Percentiles rank a stretch among this genome's conserved stretches.
These are phyloP conservation scores for Entophlyctis luteolus DNA, from an alignment of 192 early-diverging fungal genomes.

Conservation along the genomic window DNA sequence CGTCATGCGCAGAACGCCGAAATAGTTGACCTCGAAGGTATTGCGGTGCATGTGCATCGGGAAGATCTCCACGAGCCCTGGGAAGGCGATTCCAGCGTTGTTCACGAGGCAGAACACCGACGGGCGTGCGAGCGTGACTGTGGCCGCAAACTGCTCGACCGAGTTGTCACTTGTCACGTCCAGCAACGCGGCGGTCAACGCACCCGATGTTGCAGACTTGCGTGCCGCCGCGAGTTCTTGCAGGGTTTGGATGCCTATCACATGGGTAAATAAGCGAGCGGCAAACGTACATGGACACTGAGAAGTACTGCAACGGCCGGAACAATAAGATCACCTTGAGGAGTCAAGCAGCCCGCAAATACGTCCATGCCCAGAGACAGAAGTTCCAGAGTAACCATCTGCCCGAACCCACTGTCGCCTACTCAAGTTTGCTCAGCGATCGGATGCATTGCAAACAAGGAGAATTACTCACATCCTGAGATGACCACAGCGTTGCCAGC, in stretches of 20 bases:
- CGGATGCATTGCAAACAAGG: background rate
- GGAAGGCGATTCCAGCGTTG: constrained; percentile 33
- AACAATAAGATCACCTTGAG: constrained; percentile 5
- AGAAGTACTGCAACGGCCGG: constrained; percentile 7
- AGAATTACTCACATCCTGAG: constrained; percentile 28
- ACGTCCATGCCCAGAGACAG: constrained; percentile 11
- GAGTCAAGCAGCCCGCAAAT: constrained; percentile 32
- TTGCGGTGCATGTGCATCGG: background rate
- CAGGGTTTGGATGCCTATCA: background rate
- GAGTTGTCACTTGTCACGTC: constrained; percentile 36
- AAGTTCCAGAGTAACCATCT: constrained; percentile 17
- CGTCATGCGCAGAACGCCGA: constrained; percentile 35
- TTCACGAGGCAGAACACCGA: constrained; percentile 32
- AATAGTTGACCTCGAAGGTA: constrained; percentile 36
- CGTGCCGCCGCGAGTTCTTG: background rate
- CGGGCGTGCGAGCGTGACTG: background rate
- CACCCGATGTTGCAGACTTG: background rate
- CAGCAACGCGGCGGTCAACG: constrained; percentile 20
- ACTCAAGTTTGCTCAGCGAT: background rate
- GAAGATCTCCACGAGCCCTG: constrained; percentile 19
- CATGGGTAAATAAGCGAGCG: background rate
- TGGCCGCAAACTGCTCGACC: constrained; percentile 12
- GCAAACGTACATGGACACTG: too few species aligned
- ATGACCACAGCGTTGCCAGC: constrained; percentile 25
- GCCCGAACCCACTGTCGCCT: constrained; percentile 39